A percentile compares a stretch with the other conserved stretches of the same genome.
Conservation (phyloP, 2,329 filamentous ascomycete genomes). For the Elsinoe ampelina region DNA sequence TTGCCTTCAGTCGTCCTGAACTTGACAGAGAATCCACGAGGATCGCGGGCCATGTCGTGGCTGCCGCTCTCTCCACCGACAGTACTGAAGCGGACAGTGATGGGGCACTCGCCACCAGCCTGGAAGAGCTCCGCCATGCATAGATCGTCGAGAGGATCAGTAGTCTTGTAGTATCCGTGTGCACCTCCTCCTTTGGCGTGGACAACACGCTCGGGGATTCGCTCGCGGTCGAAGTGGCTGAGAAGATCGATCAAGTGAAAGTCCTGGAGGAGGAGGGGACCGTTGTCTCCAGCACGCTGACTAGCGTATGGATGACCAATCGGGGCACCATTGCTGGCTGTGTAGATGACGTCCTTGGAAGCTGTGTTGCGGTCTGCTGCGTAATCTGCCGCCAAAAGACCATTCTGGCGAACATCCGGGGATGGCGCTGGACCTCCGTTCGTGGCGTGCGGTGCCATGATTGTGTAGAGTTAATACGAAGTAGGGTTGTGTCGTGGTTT, state of each 20-base stretch:
- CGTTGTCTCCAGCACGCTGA: slow-evolving; percentile 48
- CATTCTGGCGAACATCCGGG: slow-evolving; percentile 26
- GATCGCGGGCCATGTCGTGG: slow-evolving; percentile 62
- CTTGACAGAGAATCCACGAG: slow-evolving; percentile 63
- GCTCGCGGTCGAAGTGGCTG: slow-evolving; percentile 43
- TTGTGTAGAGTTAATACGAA: not conserved
- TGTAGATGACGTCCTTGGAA: slow-evolving; percentile 42
- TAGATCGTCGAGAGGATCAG: slow-evolving; percentile 38
- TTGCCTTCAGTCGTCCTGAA: slow-evolving; percentile 68
- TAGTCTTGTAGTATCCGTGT: slow-evolving; percentile 40
- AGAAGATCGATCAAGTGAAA: slow-evolving; percentile 42
- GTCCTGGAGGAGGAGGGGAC: slow-evolving; percentile 48
- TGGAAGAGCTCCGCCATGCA: slow-evolving; percentile 41
- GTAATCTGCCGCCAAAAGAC: slow-evolving; percentile 34
- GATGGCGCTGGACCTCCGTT: slow-evolving; percentile 16
- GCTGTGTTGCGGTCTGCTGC: slow-evolving; percentile 36
- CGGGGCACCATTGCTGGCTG: slow-evolving; percentile 48
- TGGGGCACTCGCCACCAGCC: slow-evolving; percentile 59
- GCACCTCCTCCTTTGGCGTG: slow-evolving; percentile 43
- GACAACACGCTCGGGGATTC: slow-evolving; percentile 43
- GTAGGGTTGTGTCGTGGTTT: not conserved
- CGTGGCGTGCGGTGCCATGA: slow-evolving; percentile 3
- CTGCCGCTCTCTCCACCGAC: slow-evolving; percentile 66
- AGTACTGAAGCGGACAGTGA: slow-evolving; percentile 63
- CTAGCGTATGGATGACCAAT: slow-evolving; percentile 45